Evolutionary conservation across 2,329 filamentous ascomycete genomes (phyloP), one percentile per base, ranked within the genome.

Genomic region (Trichoderma sp.): DNA sequence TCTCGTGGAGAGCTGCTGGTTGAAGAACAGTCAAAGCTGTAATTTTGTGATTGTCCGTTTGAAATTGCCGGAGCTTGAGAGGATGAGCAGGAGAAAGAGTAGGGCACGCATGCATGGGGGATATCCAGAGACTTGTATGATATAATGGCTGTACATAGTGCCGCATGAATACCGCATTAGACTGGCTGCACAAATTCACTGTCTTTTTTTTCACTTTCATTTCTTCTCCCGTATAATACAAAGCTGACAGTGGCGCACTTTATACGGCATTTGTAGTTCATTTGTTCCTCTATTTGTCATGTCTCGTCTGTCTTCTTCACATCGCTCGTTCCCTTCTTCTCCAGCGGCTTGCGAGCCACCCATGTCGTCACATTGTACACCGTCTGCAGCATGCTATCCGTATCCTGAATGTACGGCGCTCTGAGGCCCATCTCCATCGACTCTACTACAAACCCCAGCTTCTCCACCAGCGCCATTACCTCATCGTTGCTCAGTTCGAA

Each of bases 401-500:
- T 83, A 78, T 98, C 93, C 76, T 94, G 92, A 62, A 98, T 96
- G 79, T 99, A 99, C 8, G 94, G 94, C 14, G 92, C 91, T 73
- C 88, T 84, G n/a, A 90, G 82, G 1, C 84, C 86, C 1, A 84
- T 84, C 79, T 91, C 85, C 64, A 87, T 86, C 75, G 84, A 86
- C 77, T 93, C 89, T 7, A 99, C 83, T 6, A 84, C 84, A 78
- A 99, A 99, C 0, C 95, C 96, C 77, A 95, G 83, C 71, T 86
- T 87, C 75, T 90, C 84, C 2, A 98, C 87, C 56, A 99, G 84
- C 18, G 87, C 86, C 72, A 97, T 82, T 11, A 99, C 92, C 83
- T 99, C 96, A 32, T 97, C 93, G 73, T 97, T 90, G 0, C 92
- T 91, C 70, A 99, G 86, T 84, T 99, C 96, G 75, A 98, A 93